Evolutionary conservation across 2,329 filamentous ascomycete species (phyloP).

Genomic region (Aspergillus fumigatiaffinis): DNA sequence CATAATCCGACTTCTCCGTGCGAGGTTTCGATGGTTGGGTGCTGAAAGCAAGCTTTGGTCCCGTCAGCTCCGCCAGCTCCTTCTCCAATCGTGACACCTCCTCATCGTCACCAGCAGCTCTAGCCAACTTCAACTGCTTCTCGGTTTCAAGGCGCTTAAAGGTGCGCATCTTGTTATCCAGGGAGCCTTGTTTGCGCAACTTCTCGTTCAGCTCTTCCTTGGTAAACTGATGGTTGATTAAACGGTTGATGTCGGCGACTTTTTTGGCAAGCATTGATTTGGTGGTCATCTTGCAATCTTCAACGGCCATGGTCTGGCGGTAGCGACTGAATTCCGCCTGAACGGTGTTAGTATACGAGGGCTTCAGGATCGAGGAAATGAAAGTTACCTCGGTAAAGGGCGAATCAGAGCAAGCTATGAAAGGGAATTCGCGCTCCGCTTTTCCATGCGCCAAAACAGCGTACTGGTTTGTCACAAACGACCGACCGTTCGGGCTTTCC

Average conservation of each 20-base stretch:
- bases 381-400: slow-evolving; percentile 70
- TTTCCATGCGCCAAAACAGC: slow-evolving; percentile 78
- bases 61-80: slow-evolving; percentile 44
- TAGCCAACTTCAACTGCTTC: slow-evolving; percentile 63
- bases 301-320: slow-evolving; percentile 67
- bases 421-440: slow-evolving; percentile 78
- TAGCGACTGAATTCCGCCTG: slow-evolving; percentile 78
- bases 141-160: slow-evolving; percentile 65
- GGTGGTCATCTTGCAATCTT: slow-evolving; percentile 71
- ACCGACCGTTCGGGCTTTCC: slow-evolving; percentile 67
- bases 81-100: slow-evolving; percentile 46
- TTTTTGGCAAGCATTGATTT: slow-evolving; percentile 66
- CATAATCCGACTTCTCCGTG: slow-evolving; percentile 62
- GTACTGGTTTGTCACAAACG: slow-evolving; percentile 82
- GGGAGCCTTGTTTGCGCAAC: slow-evolving; percentile 64
- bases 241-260: slow-evolving; percentile 71
- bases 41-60: slow-evolving; percentile 68
- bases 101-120: slow-evolving; percentile 60
- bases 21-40: slow-evolving; percentile 61
- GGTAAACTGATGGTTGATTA: slow-evolving; percentile 78
- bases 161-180: slow-evolving; percentile 64
- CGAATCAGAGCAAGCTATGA: slow-evolving; percentile 83
- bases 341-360: slow-evolving; percentile 1
- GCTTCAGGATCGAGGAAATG: not conserved
- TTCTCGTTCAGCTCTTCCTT: slow-evolving; percentile 78